A percentile compares a stretch with the other conserved stretches of the same genome.
These are phyloP conservation scores for Hypoxylon sp. DNA, from an alignment of 2,329 filamentous ascomycete species.

Conservation along the genomic window DNA sequence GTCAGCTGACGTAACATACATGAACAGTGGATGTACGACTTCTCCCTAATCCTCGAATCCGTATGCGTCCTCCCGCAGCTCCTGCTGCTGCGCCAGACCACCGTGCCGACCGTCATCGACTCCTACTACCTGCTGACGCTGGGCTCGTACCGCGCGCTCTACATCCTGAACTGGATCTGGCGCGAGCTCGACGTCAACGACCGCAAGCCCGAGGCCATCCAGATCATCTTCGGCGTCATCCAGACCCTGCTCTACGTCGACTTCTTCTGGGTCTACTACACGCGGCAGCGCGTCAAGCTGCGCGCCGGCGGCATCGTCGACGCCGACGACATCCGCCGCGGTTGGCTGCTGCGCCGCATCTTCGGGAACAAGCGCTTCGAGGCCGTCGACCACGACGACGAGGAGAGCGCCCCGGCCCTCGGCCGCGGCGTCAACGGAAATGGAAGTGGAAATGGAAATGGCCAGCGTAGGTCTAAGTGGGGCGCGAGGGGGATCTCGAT, in stretches of 20 bases:
- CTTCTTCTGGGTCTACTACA: conserved; percentile 98
- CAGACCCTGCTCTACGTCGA: conserved; percentile 93
- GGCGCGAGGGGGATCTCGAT: conserved; percentile 76
- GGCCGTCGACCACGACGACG: conserved; percentile 69
- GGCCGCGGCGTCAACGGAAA: conserved; percentile 50
- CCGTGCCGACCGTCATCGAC: conserved; percentile 94
- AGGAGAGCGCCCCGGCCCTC: conserved; percentile 70
- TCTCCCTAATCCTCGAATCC: conserved; percentile 93
- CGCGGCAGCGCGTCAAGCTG: conserved; percentile 92
- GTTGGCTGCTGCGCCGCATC: conserved; percentile 86
- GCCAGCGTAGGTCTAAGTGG: conserved; percentile 68
- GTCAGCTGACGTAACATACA: conserved; percentile 38
- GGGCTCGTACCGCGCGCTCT: conserved; percentile 88
- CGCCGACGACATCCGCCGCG: conserved; percentile 86
- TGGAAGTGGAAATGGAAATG: conserved; percentile 43
- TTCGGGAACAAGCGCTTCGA: conserved; percentile 73
- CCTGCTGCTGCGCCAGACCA: conserved; percentile 92
- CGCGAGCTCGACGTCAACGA: conserved; percentile 73
- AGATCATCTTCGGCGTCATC: conserved; percentile 87
- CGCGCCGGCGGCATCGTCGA: conserved; percentile 90
- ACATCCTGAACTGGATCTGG: conserved; percentile 92
- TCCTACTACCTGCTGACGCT: conserved; percentile 94
- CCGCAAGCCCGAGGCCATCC: conserved; percentile 75
- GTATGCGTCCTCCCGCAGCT: conserved; percentile 92
- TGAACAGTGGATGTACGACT: conserved; percentile 82